A percentile compares a stretch with the other conserved stretches of the same genome.
Conservation (phyloP, 306 rosid genomes). For the Medicago arabica region DNA sequence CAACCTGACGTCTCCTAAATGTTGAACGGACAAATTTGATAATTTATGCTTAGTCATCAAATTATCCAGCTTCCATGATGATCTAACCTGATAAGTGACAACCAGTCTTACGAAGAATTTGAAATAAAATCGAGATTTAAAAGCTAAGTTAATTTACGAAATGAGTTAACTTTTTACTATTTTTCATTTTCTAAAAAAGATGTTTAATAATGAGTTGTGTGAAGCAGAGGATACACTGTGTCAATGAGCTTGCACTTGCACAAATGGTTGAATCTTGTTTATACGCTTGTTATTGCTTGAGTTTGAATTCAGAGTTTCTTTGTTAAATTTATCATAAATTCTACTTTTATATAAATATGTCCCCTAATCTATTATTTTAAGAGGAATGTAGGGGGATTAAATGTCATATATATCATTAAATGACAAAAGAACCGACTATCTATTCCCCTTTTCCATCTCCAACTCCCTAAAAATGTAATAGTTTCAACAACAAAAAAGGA, state of each 20-base stretch:
- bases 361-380: not conserved
- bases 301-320: not conserved
- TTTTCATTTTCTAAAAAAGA: not conserved
- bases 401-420: no score
- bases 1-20: not conserved
- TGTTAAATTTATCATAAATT: not conserved
- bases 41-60: not conserved
- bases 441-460: no score
- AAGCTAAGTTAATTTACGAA: not conserved
- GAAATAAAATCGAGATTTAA: not conserved
- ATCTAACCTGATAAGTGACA: not conserved
- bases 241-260: not conserved
- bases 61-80: not conserved
- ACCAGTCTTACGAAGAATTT: conserved; percentile 4
- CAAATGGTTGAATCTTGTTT: not conserved
- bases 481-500: not conserved
- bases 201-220: not conserved
- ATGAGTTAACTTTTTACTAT: no score
- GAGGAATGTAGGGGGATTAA: no score
- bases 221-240: not conserved
- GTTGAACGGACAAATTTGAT: not conserved
- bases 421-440: not conserved
- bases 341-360: not conserved
- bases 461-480: no score
- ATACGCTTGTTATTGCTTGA: not conserved